Conservation (phyloP, 805 yeast genomes). For the Pichia kluyveri region DNA sequence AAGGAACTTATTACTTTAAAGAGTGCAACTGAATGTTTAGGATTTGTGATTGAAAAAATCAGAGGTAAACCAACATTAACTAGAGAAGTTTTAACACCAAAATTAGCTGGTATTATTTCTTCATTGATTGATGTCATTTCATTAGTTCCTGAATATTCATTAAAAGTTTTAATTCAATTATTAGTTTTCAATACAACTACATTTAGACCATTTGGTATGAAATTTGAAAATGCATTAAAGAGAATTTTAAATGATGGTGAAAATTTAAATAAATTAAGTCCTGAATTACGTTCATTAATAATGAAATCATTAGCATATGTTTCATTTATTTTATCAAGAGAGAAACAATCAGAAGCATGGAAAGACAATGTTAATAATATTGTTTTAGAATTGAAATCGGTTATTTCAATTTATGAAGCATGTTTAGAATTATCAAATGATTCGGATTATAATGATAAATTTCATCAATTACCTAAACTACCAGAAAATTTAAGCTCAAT, state of each 20-base stretch:
- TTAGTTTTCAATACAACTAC: slow-evolving; percentile 62
- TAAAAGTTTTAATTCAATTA: slow-evolving; percentile 34
- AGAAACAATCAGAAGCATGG: slow-evolving; percentile 39
- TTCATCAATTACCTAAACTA: slow-evolving; percentile 34
- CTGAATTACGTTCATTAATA: slow-evolving; percentile 30
- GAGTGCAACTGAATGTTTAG: slow-evolving; percentile 32
- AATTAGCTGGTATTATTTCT: slow-evolving; percentile 52
- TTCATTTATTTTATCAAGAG: slow-evolving; percentile 48
- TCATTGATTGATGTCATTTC: slow-evolving; percentile 39
- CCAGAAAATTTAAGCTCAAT: slow-evolving; percentile 13
- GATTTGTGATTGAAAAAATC: slow-evolving; percentile 36
- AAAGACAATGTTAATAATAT: slow-evolving; percentile 36
- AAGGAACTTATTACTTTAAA: slow-evolving; percentile 22
- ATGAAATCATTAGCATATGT: slow-evolving; percentile 43
- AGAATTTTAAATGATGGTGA: slow-evolving; percentile 26
- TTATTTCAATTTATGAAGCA: slow-evolving; percentile 47
- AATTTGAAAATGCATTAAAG: slow-evolving; percentile 40
- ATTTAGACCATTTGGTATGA: slow-evolving; percentile 68
- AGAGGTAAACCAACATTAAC: slow-evolving; percentile 79
- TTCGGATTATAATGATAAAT: slow-evolving; percentile 32
- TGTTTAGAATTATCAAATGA: slow-evolving; percentile 53
- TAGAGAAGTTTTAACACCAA: slow-evolving; percentile 77
- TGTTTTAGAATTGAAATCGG: slow-evolving; percentile 45
- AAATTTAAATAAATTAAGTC: slow-evolving; percentile 32
- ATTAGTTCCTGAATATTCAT: slow-evolving; percentile 28